Conservation (phyloP, 176 grass and related monocot species). For the Poa pratensis region DNA sequence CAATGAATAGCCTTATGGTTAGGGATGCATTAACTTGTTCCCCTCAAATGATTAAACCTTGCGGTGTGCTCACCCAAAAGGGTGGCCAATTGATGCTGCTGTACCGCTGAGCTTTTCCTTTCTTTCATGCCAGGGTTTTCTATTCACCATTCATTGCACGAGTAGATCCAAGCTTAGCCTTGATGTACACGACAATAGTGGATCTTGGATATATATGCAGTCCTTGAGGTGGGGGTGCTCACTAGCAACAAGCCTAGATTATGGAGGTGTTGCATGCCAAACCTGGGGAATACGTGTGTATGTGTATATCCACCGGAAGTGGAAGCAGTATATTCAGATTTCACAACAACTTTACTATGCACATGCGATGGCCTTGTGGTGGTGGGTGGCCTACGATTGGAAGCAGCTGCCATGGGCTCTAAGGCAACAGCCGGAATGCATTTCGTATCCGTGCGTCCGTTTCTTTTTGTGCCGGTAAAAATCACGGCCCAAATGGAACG, state of each 20-base stretch:
- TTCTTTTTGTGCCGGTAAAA: no score
- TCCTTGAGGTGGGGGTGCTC: neutral
- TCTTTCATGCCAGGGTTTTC: slow-evolving; percentile 10
- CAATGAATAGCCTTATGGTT: slow-evolving; percentile 1
- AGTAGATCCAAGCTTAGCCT: slow-evolving; percentile 3
- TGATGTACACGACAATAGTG: neutral
- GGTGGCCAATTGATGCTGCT: slow-evolving; percentile 46
- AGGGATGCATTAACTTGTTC: slow-evolving; percentile 39
- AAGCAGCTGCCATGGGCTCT: neutral
- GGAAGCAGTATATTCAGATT: neutral
- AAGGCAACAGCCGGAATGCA: no score
- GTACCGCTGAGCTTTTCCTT: neutral
- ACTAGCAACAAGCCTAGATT: neutral
- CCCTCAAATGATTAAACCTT: slow-evolving; percentile 40
- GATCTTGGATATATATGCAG: slow-evolving; percentile 1
- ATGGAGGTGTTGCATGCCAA: neutral
- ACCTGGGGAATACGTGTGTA: neutral
- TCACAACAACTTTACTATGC: neutral
- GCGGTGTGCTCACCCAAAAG: slow-evolving; percentile 45
- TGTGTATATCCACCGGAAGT: neutral
- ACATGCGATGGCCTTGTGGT: neutral
- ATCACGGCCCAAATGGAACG: no score
- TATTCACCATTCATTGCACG: slow-evolving; percentile 38
- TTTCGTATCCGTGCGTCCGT: no score
- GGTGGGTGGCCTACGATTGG: neutral